phyloP scores from a whole-genome alignment of 2,329 filamentous ascomycete genomes.

The Colletotrichum sp. region DNA sequence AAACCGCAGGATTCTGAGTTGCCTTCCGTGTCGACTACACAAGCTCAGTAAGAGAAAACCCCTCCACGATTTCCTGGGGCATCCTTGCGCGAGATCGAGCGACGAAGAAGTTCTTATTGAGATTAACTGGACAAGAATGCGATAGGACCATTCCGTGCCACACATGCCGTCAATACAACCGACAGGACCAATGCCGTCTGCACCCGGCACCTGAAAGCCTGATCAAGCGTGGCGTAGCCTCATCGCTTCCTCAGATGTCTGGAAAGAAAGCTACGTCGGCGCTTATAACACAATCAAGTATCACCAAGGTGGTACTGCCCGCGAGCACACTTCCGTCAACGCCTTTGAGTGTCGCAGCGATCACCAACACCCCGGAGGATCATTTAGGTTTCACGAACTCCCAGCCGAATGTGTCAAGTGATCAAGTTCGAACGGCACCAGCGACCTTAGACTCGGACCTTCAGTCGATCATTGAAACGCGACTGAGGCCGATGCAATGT shows the following conservation, averaged over 20 bases:
- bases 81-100: background rate
- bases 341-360: background rate
- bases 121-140: conserved; percentile 15
- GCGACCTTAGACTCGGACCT: background rate
- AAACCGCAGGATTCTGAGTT: conserved; percentile 26
- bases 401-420: background rate
- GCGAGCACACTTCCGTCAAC: background rate
- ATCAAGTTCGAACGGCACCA: background rate
- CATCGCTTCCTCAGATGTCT: background rate
- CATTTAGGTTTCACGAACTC: background rate
- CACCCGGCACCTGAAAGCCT: conserved; percentile 25
- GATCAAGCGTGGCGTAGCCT: background rate
- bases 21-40: conserved; percentile 34
- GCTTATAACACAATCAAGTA: background rate
- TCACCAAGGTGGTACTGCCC: background rate
- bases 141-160: conserved; percentile 35
- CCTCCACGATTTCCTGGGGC: background rate
- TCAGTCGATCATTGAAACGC: background rate
- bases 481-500: background rate
- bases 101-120: background rate
- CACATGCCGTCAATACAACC: conserved; percentile 32
- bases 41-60: conserved; percentile 28
- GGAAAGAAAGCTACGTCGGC: background rate
- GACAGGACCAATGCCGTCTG: conserved; percentile 33
- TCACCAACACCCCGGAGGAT: background rate